These are phyloP conservation scores for Russula virescens DNA, from an alignment of 768 basidiomycete species.

Conservation along the genomic window DNA sequence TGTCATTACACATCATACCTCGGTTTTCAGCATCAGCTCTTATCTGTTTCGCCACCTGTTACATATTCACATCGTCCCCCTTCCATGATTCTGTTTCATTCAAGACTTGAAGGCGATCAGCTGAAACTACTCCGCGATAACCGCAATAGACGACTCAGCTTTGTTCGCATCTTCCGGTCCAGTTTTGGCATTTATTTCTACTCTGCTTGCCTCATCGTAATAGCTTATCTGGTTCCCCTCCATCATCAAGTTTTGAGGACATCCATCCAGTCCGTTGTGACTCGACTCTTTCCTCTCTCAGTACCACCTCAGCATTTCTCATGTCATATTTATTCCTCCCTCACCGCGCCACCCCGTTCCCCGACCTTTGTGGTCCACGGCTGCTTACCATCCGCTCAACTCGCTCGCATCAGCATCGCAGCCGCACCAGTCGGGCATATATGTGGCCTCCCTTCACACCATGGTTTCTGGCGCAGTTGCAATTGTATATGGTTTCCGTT, in stretches of 20 bases:
- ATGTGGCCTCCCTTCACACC: neutral
- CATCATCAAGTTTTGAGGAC: slow-evolving; percentile 36
- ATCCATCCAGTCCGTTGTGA: slow-evolving; percentile 56
- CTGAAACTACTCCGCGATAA: slow-evolving; percentile 24
- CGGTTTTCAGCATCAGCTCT: slow-evolving; percentile 18
- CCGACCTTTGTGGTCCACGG: slow-evolving; percentile 10
- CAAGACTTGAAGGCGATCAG: slow-evolving; percentile 15
- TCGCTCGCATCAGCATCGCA: neutral
- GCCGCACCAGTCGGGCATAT: neutral
- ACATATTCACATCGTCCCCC: slow-evolving; percentile 23
- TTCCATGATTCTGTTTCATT: slow-evolving; percentile 11
- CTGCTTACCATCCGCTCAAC: neutral
- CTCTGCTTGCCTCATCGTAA: slow-evolving; percentile 27
- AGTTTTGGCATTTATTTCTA: slow-evolving; percentile 25
- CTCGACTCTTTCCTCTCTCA: slow-evolving; percentile 31
- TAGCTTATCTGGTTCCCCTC: slow-evolving; percentile 27
- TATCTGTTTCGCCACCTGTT: slow-evolving; percentile 29
- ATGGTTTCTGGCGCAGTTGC: slow-evolving; percentile 1
- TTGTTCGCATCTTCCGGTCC: slow-evolving; percentile 32
- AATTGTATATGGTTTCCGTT: slow-evolving; percentile 8
- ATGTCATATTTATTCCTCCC: slow-evolving; percentile 34
- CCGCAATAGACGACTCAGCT: slow-evolving; percentile 23
- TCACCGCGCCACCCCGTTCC: slow-evolving; percentile 27
- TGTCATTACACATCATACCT: slow-evolving; percentile 10
- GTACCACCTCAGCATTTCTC: slow-evolving; percentile 27